Evolutionary conservation across 2,329 filamentous ascomycete species (phyloP).

Genomic region (Nemania bipapillata): DNA sequence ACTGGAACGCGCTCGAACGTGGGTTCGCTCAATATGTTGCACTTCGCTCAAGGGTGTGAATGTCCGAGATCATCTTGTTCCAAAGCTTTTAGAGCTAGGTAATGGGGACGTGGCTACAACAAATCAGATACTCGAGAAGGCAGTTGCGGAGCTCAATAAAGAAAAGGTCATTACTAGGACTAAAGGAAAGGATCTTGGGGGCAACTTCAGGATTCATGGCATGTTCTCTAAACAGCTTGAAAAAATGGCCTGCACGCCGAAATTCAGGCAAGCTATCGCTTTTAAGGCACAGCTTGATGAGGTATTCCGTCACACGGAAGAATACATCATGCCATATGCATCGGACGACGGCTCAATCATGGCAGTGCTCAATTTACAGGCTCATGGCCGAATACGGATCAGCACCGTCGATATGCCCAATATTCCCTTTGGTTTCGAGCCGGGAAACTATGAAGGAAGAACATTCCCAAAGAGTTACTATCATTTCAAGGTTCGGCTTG

Average conservation of each 20-base stretch:
- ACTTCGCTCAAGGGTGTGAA: conserved; percentile 55
- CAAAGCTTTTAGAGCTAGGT: conserved; percentile 64
- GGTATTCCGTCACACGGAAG: conserved; percentile 56
- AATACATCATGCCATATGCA: conserved; percentile 49
- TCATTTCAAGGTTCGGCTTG: conserved; percentile 70
- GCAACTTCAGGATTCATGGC: conserved; percentile 72
- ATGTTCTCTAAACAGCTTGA: conserved; percentile 67
- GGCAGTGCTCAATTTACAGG: conserved; percentile 73
- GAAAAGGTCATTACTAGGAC: conserved; percentile 68
- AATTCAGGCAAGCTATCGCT: conserved; percentile 66
- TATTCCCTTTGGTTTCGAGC: conserved; percentile 76
- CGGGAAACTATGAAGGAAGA: conserved; percentile 76
- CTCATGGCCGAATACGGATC: conserved; percentile 66
- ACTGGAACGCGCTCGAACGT: conserved; percentile 64
- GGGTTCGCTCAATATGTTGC: conserved; percentile 68
- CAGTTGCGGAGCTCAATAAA: conserved; percentile 61
- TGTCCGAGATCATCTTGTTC: conserved; percentile 44
- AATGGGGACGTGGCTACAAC: conserved; percentile 54
- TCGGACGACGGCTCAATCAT: conserved; percentile 74
- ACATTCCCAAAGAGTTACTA: conserved; percentile 73
- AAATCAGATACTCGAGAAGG: conserved; percentile 60
- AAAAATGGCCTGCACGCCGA: conserved; percentile 64
- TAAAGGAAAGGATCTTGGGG: conserved; percentile 68
- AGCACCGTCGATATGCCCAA: conserved; percentile 65
- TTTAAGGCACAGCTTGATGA: conserved; percentile 71